Base-by-base conservation (phyloP, 129 eudicot genomes). In the Helianthus tuberosus region DNA sequence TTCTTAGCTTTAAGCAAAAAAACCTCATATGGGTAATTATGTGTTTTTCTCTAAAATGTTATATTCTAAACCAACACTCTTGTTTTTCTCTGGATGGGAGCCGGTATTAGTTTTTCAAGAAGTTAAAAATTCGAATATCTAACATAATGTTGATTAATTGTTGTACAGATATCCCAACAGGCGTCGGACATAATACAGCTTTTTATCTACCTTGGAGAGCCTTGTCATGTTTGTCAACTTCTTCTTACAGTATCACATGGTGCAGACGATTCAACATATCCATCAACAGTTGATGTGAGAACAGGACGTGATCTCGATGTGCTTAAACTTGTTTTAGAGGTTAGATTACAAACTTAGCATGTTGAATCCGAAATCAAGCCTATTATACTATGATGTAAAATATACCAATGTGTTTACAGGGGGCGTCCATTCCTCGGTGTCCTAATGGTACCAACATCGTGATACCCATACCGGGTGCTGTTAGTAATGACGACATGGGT, bases 141-240 rank as follows among this genome's bases (percentile, higher is more conserved):
- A 35, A 32, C 5, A 11, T 59, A 59, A 59, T 59, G 65, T 62
- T 47, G 67, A 36, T 63, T 13, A 36, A 63, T 63, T 64, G 59
- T 80, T 50, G n/a, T 62, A 71, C 89, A 91, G 97, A 87, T 91
- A 55, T 85, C 88, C 66, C 85, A 95, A 36, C 94, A 92, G 78
- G 89, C 89, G 16, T 88, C 96, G 0, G 95, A 89, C 82, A 92
- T 89, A 82, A 87, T 89, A 75, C 96, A 92, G 79, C 85, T 92
- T 71, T 92, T 89, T 83, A 84, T 92, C 77, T 89, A 85, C 79
- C 96, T 92, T 58, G 82, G 96, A 13, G 96, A 89, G 83, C 96
- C 98, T 66, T 92, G 96, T 76, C 98, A 92, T 84, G 98, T 85
- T 76, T 85, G 88, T 78, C 90, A 92, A 82, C 98, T 92, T 77